A percentile compares a stretch with the other conserved stretches of the same genome.
These are phyloP conservation scores for Lecanoromycetidae sp. DNA, from an alignment of 2,329 filamentous ascomycete genomes.

Conservation along the genomic window DNA sequence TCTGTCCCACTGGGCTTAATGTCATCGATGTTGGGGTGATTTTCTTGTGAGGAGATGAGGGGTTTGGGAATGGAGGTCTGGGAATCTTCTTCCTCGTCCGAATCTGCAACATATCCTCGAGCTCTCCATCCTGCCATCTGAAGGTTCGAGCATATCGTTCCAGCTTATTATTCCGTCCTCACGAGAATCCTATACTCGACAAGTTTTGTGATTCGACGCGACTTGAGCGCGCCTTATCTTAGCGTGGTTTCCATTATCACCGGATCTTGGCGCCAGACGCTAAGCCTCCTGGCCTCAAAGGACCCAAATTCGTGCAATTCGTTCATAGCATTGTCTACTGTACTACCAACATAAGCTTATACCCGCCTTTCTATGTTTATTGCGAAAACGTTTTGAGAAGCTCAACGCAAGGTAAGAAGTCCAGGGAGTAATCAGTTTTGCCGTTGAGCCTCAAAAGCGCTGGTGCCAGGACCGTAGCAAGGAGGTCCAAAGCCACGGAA, in stretches of 20 bases:
- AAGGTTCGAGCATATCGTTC: constrained; percentile 8
- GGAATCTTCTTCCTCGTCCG: constrained; percentile 31
- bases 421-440: too few species aligned
- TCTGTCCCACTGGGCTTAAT: too few species aligned
- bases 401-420: too few species aligned
- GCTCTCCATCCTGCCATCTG: constrained; percentile 33
- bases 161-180: neutral
- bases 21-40: neutral
- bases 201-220: neutral
- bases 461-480: too few species aligned
- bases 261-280: constrained; percentile 1
- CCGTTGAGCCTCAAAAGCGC: too few species aligned
- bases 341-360: too few species aligned
- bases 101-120: constrained; percentile 41
- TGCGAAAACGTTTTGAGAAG: too few species aligned
- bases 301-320: too few species aligned
- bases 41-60: neutral
- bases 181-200: neutral
- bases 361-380: too few species aligned
- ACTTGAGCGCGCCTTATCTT: constrained; percentile 8
- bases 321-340: too few species aligned
- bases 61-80: constrained; percentile 17
- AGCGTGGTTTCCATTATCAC: neutral
- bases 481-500: too few species aligned
- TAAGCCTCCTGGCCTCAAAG: too few species aligned